Evolutionary conservation across 2,329 filamentous ascomycete species (phyloP).

Genomic region (Calonectria pteridis): DNA sequence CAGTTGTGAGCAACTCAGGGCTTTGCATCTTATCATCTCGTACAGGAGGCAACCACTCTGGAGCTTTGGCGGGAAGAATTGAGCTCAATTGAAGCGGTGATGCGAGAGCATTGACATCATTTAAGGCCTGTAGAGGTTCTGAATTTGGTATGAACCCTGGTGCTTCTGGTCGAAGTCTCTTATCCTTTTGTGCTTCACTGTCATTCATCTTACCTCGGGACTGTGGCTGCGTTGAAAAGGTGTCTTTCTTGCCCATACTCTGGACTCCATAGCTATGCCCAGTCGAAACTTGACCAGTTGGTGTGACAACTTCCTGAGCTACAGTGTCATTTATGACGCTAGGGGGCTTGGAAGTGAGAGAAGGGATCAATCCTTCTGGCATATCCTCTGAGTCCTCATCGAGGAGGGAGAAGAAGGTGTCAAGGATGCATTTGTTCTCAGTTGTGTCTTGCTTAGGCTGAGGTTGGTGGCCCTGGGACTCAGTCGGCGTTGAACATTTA

Average conservation of each 20-base stretch:
- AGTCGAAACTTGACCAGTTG: not conserved
- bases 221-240: not conserved
- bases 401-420: constrained; percentile 36
- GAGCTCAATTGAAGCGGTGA: not conserved
- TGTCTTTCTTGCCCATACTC: not conserved
- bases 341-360: not conserved
- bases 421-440: constrained; percentile 27
- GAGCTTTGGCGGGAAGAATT: not conserved
- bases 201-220: constrained; percentile 27
- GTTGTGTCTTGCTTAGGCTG: not conserved
- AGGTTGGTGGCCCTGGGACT: not conserved
- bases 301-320: not conserved
- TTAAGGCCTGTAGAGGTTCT: not conserved
- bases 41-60: constrained; percentile 3
- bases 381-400: constrained; percentile 16
- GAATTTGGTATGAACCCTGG: constrained; percentile 28
- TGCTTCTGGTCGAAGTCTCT: constrained; percentile 36
- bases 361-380: not conserved
- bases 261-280: not conserved
- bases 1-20: not conserved
- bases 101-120: not conserved
- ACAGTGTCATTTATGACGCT: not conserved
- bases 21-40: not conserved
- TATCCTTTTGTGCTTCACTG: not conserved
- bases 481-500: not conserved